A percentile compares a stretch with the other conserved stretches of the same genome.
Evolutionary conservation across 768 basidiomycete genomes (phyloP).

Genomic region (Leucosporidium creatinivorum): DNA sequence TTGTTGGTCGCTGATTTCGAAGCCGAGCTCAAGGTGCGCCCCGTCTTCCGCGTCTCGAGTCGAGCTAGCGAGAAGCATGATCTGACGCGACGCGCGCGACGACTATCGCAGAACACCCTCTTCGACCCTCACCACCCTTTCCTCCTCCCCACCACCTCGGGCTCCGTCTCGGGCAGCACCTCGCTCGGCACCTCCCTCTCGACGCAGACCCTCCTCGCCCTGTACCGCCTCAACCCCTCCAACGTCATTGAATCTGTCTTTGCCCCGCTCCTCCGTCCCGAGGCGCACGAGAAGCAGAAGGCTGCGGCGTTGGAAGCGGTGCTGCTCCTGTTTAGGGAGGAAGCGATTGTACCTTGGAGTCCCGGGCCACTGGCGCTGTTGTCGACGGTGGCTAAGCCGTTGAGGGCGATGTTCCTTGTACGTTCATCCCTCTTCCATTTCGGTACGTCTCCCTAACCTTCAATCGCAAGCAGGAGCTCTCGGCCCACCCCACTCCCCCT

Average conservation of each 20-base stretch:
- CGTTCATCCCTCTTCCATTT: background rate
- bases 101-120: conserved; percentile 18
- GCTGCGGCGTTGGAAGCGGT: background rate
- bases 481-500: too few species aligned
- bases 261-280: background rate
- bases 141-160: conserved; percentile 37
- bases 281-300: background rate
- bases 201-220: conserved; percentile 62
- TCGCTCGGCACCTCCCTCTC: conserved; percentile 65
- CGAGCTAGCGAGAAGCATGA: too few species aligned
- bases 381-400: background rate
- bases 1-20: conserved; percentile 64
- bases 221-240: conserved; percentile 61
- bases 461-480: too few species aligned
- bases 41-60: too few species aligned
- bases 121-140: conserved; percentile 47
- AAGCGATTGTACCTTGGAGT: too few species aligned
- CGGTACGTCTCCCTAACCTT: too few species aligned
- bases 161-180: conserved; percentile 49
- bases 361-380: too few species aligned
- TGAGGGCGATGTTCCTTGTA: background rate
- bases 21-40: conserved; percentile 65
- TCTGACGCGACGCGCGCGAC: background rate
- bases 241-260: background rate
- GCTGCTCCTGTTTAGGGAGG: background rate